Base-by-base conservation (phyloP, 2,329 filamentous ascomycete genomes). In the Aspergillus glaucus region DNA sequence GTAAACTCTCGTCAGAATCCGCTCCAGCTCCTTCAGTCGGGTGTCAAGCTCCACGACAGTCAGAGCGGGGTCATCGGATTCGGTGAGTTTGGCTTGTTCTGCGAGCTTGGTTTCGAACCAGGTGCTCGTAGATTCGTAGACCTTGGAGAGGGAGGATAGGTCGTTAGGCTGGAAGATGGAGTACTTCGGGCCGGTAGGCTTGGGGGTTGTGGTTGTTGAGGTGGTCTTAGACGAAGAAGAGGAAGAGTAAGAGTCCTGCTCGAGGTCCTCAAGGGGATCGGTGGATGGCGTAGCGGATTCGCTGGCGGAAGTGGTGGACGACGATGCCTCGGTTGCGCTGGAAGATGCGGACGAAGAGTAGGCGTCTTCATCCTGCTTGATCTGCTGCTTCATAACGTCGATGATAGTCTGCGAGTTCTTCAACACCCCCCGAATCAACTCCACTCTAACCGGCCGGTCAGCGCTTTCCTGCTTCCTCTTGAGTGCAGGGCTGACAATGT, bases 101-200 rank as follows among this genome's bases (percentile, higher is more conserved):
- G 77, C 74, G 43, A 87, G 71, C 63, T 87, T 85, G 55, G 86
- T 79, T 28, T 83, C 79, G 17, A 98, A 76, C 92, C 92, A 98
- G 17, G 78, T 75, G 14, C 78, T 72, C 15, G 84, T 81, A 12
- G 80, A 77, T 24, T 81, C 78, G 61, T 84, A 80, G 15, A 82
- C 72, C 9, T 79, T 76, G 45, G 84, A 79, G 21, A 93, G 74
- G 43, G 77, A 73, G 39, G 78, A 75, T 28, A 95, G 74, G 61
- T 97, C 91, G 26, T 85, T 80, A 7, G 81, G 72, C 0, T 79
- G 85, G 72, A 94, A 94, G 34, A 86, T 72, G 15, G 85, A 80
- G 39, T 85, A 80, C 21, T 79, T 71, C 15, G 81, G 78, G 0
- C 80, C 65, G 32, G 71, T 66, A 24, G 67, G 64, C 39, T 63